Conservation (phyloP, 371 early-diverging fungal genomes). For the Rhizopus stolonifer region DNA sequence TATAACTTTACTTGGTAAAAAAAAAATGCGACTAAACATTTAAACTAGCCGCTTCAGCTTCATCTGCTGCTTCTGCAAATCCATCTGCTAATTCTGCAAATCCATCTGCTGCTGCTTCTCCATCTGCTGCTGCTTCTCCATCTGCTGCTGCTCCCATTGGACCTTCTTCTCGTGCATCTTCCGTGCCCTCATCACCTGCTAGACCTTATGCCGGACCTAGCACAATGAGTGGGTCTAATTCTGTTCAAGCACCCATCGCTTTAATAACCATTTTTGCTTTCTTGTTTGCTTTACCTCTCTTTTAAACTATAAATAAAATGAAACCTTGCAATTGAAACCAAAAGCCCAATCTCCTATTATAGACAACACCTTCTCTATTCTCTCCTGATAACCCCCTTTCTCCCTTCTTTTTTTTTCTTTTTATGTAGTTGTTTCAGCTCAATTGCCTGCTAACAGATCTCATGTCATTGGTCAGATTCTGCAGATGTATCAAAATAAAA, state of each 20-base stretch:
- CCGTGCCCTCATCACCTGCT: constrained; percentile 11
- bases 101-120: constrained; percentile 4
- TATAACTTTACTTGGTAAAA: too few species aligned
- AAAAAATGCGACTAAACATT: too few species aligned
- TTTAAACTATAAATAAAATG: too few species aligned
- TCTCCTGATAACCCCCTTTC: constrained; percentile 1
- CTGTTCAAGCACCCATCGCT: constrained; percentile 13
- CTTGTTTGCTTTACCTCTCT: constrained; percentile 7
- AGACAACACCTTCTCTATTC: constrained; percentile 18
- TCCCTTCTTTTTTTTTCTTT: background rate
- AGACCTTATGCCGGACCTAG: constrained; percentile 30
- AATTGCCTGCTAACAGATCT: constrained; percentile 43
- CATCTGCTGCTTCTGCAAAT: background rate
- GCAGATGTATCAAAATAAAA: too few species aligned
- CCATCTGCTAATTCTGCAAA: background rate
- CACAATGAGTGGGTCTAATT: constrained; percentile 15
- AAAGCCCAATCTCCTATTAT: too few species aligned
- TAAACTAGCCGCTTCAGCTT: too few species aligned
- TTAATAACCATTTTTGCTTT: constrained; percentile 11
- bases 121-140: constrained; percentile 2
- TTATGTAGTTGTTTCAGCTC: too few species aligned
- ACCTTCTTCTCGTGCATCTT: background rate
- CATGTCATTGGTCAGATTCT: constrained; percentile 49
- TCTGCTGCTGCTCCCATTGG: background rate
- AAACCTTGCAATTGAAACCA: too few species aligned